Evolutionary conservation across 495 filamentous ascomycete genomes (phyloP).

Genomic region (Lineolata rhizophorae): DNA sequence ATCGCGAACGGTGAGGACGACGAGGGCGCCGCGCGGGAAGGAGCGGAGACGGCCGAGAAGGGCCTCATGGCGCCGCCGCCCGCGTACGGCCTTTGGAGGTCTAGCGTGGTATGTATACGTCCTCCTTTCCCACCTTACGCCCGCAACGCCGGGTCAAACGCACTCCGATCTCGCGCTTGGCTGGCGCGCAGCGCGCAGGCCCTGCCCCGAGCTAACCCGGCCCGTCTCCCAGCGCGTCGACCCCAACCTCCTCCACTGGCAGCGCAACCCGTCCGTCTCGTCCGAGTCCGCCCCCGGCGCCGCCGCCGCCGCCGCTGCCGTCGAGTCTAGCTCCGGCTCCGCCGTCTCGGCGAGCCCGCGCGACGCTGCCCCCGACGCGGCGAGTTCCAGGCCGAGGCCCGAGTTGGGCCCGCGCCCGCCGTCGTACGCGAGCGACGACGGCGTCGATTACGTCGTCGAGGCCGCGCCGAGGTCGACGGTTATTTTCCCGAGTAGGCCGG

Average conservation of each 20-base stretch:
- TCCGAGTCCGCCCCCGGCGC: not conserved
- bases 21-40: slow-evolving; percentile 1
- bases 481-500: not conserved
- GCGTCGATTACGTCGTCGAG: slow-evolving; percentile 43
- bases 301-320: too few species aligned
- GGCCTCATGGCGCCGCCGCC: slow-evolving; percentile 35
- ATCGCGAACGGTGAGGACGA: slow-evolving; percentile 5
- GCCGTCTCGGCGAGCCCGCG: slow-evolving; percentile 6
- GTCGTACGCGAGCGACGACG: slow-evolving; percentile 50
- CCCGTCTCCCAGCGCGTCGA: slow-evolving; percentile 48
- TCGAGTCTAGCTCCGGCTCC: too few species aligned
- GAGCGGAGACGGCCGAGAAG: slow-evolving; percentile 5
- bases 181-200: too few species aligned
- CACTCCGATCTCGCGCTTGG: too few species aligned
- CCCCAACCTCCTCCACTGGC: slow-evolving; percentile 63
- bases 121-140: slow-evolving; percentile 1
- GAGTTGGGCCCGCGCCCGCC: slow-evolving; percentile 29
- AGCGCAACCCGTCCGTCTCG: slow-evolving; percentile 17
- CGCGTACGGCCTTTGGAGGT: slow-evolving; percentile 72
- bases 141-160: too few species aligned
- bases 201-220: not conserved
- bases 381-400: not conserved
- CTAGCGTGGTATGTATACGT: slow-evolving; percentile 45
- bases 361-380: not conserved
- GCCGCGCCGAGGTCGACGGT: slow-evolving; percentile 29